Conservation (phyloP, 371 early-diverging fungal species). For the Capillidium rhysosporum region DNA sequence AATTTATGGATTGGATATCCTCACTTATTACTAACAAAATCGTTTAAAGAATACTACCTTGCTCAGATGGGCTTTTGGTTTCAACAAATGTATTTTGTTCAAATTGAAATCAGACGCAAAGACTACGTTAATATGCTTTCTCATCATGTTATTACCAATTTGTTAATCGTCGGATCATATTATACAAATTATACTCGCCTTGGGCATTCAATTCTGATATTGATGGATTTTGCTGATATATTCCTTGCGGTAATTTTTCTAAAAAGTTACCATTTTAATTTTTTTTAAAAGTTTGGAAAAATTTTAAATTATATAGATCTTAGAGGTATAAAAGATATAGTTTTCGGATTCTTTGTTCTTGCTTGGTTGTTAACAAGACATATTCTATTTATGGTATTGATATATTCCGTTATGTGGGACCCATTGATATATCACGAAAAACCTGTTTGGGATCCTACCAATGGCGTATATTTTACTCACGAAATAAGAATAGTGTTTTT, state of each 20-base stretch:
- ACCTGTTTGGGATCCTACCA: conserved; percentile 39
- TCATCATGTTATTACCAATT: conserved; percentile 64
- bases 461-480: conserved; percentile 32
- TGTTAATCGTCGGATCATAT: conserved; percentile 43
- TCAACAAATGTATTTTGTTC: conserved; percentile 44
- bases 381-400: conserved; percentile 27
- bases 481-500: conserved; percentile 30
- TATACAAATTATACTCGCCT: conserved; percentile 50
- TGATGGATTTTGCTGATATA: conserved; percentile 69
- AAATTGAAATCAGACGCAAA: conserved; percentile 54
- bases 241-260: conserved; percentile 33
- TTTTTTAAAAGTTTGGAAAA: conserved; percentile 31
- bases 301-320: conserved; percentile 46
- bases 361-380: conserved; percentile 68
- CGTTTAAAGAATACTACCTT: conserved; percentile 48
- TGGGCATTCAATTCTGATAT: conserved; percentile 55
- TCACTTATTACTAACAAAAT: not conserved
- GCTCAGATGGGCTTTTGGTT: conserved; percentile 64
- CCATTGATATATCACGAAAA: conserved; percentile 19
- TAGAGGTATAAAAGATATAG: conserved; percentile 32
- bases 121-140: conserved; percentile 57
- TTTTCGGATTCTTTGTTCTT: conserved; percentile 52
- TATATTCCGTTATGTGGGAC: conserved; percentile 28
- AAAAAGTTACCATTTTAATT: not conserved
- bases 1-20: conserved; percentile 7